These are phyloP conservation scores for Glonium stellatum DNA, from an alignment of 495 filamentous ascomycete species.

Conservation along the genomic window DNA sequence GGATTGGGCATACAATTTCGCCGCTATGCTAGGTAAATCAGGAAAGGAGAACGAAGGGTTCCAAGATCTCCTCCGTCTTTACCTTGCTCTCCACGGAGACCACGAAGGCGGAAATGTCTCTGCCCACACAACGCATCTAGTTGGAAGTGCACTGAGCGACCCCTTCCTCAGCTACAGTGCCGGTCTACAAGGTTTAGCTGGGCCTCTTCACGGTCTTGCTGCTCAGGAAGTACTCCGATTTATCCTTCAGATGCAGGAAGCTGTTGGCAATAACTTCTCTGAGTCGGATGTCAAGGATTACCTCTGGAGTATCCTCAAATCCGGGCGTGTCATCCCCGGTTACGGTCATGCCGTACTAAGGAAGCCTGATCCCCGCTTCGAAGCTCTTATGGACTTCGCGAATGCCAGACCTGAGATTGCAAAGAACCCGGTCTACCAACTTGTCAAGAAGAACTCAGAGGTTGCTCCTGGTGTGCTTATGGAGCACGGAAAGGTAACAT, in stretches of 20 bases:
- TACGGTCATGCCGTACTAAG: slow-evolving; percentile 98
- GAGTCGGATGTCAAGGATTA: slow-evolving; percentile 76
- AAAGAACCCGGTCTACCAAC: slow-evolving; percentile 80
- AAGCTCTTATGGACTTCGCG: slow-evolving; percentile 95
- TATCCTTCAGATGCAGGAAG: slow-evolving; percentile 88
- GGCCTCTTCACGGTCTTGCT: slow-evolving; percentile 89
- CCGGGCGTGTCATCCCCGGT: slow-evolving; percentile 88
- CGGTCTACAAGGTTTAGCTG: slow-evolving; percentile 89
- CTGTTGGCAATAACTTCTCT: slow-evolving; percentile 69
- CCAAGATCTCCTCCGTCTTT: slow-evolving; percentile 87
- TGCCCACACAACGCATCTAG: slow-evolving; percentile 93
- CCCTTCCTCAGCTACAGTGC: slow-evolving; percentile 95
- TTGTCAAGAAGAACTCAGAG: slow-evolving; percentile 79
- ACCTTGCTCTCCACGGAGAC: slow-evolving; percentile 93
- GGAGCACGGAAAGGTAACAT: slow-evolving; percentile 73
- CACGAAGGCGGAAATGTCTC: slow-evolving; percentile 98
- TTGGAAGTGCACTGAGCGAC: slow-evolving; percentile 91
- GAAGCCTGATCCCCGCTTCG: slow-evolving; percentile 93
- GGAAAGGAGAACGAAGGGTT: slow-evolving; percentile 83
- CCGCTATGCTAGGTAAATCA: slow-evolving; percentile 88
- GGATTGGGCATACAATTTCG: slow-evolving; percentile 98
- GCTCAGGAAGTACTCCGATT: slow-evolving; percentile 96
- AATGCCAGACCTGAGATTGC: slow-evolving; percentile 75
- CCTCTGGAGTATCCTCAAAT: slow-evolving; percentile 87
- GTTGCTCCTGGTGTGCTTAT: slow-evolving; percentile 79